Percentiles rank a stretch among this genome's conserved stretches.
phyloP scores from a whole-genome alignment of 1,139 yeast species.

The Nakaseomyces glabratus region DNA sequence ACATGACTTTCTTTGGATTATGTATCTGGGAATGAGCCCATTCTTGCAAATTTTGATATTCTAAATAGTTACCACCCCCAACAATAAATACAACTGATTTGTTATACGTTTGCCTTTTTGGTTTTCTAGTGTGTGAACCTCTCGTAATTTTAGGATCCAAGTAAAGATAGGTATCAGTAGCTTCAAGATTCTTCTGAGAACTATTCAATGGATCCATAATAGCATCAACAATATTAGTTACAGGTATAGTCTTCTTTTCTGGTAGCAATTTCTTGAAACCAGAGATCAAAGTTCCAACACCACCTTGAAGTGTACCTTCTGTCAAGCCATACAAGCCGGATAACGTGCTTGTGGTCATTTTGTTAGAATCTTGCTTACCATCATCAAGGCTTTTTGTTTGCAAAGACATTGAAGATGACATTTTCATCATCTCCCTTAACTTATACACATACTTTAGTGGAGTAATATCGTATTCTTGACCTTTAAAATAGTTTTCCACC shows the following conservation, averaged over 20 bases:
- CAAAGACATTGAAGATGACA: slow-evolving; percentile 25
- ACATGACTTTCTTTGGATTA: slow-evolving; percentile 45
- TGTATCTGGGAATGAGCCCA: slow-evolving; percentile 49
- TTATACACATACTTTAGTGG: slow-evolving; percentile 68
- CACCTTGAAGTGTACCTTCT: slow-evolving; percentile 70
- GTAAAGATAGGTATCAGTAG: slow-evolving; percentile 83
- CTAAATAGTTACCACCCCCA: slow-evolving; percentile 94
- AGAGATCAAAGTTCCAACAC: slow-evolving; percentile 78
- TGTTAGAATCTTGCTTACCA: slow-evolving; percentile 13
- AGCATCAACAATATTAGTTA: slow-evolving; percentile 84
- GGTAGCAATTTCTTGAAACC: slow-evolving; percentile 85
- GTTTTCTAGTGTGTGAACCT: slow-evolving; percentile 84
- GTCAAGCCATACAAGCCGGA: slow-evolving; percentile 72
- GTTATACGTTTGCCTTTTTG: slow-evolving; percentile 71
- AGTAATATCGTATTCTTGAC: slow-evolving; percentile 52
- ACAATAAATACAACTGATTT: slow-evolving; percentile 85
- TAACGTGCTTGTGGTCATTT: slow-evolving; percentile 41
- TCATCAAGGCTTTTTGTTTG: slow-evolving; percentile 30
- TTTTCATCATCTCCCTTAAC: slow-evolving; percentile 67
- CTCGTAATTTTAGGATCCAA: slow-evolving; percentile 80
- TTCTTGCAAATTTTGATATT: slow-evolving; percentile 88
- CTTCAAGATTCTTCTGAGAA: slow-evolving; percentile 48
- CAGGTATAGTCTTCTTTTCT: slow-evolving; percentile 76
- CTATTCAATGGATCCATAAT: slow-evolving; percentile 75
- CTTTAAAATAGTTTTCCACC: slow-evolving; percentile 53